These are phyloP conservation scores for Auriscalpium vulgare DNA, from an alignment of 768 basidiomycete genomes.

Conservation along the genomic window DNA sequence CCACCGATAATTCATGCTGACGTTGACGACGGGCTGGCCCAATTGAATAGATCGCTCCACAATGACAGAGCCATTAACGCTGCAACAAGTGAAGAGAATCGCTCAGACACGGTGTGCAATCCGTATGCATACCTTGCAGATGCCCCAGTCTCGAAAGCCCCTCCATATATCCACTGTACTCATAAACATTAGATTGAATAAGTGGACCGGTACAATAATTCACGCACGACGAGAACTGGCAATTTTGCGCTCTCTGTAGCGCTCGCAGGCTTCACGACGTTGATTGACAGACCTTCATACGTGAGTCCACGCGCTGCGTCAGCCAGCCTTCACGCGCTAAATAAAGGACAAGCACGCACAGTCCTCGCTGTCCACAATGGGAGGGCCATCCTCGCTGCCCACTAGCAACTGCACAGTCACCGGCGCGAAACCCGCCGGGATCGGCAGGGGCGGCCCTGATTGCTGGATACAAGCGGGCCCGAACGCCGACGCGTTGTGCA, in stretches of 20 bases:
- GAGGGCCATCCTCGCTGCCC: background rate
- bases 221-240: conserved; percentile 18
- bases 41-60: conserved; percentile 18
- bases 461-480: background rate
- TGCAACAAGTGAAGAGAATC: background rate
- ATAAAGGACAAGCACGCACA: conserved; percentile 3
- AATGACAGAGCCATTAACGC: conserved; percentile 1
- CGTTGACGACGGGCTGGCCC: conserved; percentile 16
- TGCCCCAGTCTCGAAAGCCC: background rate
- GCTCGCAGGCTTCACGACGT: conserved; percentile 13
- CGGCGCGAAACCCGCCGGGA: background rate
- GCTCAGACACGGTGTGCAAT: too few species aligned
- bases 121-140: background rate
- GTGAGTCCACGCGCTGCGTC: background rate
- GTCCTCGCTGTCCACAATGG: conserved; percentile 9
- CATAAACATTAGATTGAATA: background rate
- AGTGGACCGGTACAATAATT: background rate
- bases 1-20: conserved; percentile 20
- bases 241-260: conserved; percentile 5
- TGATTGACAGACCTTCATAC: conserved; percentile 16
- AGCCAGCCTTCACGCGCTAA: background rate
- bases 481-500: background rate
- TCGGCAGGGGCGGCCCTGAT: background rate
- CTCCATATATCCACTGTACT: conserved; percentile 18
- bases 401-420: background rate